phyloP scores from a whole-genome alignment of 2,329 filamentous ascomycete genomes.

The Emmonsia crescens region DNA sequence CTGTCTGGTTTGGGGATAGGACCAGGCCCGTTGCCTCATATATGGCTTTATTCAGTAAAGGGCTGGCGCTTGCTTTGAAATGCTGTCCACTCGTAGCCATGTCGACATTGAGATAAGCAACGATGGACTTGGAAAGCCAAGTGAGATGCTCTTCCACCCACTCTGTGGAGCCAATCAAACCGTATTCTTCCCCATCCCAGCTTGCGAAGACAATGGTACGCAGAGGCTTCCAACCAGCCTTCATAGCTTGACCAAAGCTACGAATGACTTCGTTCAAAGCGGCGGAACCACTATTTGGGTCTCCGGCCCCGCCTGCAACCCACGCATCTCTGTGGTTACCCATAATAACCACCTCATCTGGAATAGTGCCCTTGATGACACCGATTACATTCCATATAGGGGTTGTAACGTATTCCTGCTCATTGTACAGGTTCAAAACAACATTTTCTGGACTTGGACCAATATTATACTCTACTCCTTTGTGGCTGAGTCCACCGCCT shows the following conservation, averaged over 20 bases:
- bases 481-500: constrained; percentile 62
- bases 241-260: constrained; percentile 59
- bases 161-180: constrained; percentile 74
- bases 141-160: constrained; percentile 86
- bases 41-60: constrained; percentile 63
- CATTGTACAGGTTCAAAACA: constrained; percentile 61
- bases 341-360: constrained; percentile 75
- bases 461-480: constrained; percentile 74
- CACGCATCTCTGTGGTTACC: constrained; percentile 91
- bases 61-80: constrained; percentile 59
- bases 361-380: constrained; percentile 74
- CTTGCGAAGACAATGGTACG: constrained; percentile 87
- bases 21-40: constrained; percentile 55
- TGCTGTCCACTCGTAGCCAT: constrained; percentile 55
- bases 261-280: constrained; percentile 68
- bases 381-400: constrained; percentile 89
- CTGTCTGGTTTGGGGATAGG: constrained; percentile 62
- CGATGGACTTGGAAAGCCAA: constrained; percentile 61
- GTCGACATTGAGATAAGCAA: constrained; percentile 83
- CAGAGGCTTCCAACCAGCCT: constrained; percentile 69
- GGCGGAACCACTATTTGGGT: constrained; percentile 74
- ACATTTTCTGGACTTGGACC: constrained; percentile 66
- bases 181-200: constrained; percentile 79
- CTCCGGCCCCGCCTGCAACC: constrained; percentile 73
- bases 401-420: constrained; percentile 72